A percentile compares a stretch with the other conserved stretches of the same genome.
Evolutionary conservation across 768 basidiomycete species (phyloP).

Genomic region (Scleroderma bovista): DNA sequence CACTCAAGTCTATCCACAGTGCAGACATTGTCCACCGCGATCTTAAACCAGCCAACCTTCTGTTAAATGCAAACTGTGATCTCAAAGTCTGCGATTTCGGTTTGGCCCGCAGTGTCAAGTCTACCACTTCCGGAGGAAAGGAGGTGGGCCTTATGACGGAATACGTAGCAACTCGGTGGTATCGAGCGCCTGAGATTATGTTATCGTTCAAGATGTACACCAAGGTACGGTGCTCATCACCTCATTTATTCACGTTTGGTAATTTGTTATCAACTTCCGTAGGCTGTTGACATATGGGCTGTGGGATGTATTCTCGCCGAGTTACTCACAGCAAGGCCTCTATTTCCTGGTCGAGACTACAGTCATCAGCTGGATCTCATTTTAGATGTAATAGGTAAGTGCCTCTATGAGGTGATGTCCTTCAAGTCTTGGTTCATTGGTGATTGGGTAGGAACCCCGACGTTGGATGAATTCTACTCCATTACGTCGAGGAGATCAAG

Average conservation of each 20-base stretch:
- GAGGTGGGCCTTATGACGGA: constrained; percentile 71
- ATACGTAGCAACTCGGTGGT: constrained; percentile 92
- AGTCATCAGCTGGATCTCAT: constrained; percentile 86
- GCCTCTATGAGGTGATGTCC: constrained; percentile 8
- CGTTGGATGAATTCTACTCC: constrained; percentile 85
- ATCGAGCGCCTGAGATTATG: constrained; percentile 93
- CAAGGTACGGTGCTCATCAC: constrained; percentile 38
- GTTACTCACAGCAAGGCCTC: constrained; percentile 70
- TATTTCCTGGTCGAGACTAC: constrained; percentile 87
- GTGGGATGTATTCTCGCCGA: constrained; percentile 77
- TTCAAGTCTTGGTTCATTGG: constrained; percentile 12
- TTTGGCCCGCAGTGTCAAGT: constrained; percentile 62
- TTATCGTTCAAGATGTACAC: constrained; percentile 88
- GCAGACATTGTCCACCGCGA: constrained; percentile 78
- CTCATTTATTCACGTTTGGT: constrained; percentile 8
- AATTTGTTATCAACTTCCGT: constrained; percentile 1
- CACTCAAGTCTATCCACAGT: constrained; percentile 84
- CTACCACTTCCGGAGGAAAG: constrained; percentile 46
- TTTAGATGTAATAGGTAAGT: constrained; percentile 74
- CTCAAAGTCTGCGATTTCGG: constrained; percentile 90
- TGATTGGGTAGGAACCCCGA: constrained; percentile 57
- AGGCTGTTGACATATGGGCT: constrained; percentile 74
- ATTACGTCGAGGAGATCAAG: constrained; percentile 81
- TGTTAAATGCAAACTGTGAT: constrained; percentile 87
- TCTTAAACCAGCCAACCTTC: constrained; percentile 82